Conservation (phyloP, 805 yeast genomes). For the Pichia gijzeniarum region DNA sequence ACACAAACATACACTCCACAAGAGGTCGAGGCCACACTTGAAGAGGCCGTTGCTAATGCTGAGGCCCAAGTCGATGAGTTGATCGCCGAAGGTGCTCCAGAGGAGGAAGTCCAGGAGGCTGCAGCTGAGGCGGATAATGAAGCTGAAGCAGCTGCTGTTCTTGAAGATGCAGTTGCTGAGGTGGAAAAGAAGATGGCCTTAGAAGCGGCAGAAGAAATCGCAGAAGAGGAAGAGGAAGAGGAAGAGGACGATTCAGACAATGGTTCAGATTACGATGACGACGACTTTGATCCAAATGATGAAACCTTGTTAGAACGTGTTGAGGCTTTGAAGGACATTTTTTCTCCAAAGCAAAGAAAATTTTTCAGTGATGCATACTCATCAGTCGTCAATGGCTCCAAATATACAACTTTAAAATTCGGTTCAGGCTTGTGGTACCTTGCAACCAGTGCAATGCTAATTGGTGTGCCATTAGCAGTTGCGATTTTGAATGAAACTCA, state of each 20-base stretch:
- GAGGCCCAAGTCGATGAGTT: constrained; percentile 12
- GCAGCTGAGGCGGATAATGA: constrained; percentile 27
- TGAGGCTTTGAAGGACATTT: constrained; percentile 83
- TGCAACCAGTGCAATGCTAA: constrained; percentile 73
- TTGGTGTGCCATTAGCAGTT: constrained; percentile 90
- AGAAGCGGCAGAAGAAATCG: constrained; percentile 18
- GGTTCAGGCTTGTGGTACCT: constrained; percentile 82
- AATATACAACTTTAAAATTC: constrained; percentile 46
- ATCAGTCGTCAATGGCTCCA: constrained; percentile 36
- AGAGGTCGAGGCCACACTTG: constrained; percentile 11
- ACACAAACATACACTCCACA: constrained; percentile 9
- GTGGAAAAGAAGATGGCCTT: constrained; percentile 23
- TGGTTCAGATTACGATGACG: constrained; percentile 55
- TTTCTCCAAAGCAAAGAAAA: constrained; percentile 81
- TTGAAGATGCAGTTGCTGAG: constrained; percentile 33
- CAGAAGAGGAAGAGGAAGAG: constrained; percentile 31
- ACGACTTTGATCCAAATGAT: constrained; percentile 64
- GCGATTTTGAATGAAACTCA: constrained; percentile 91
- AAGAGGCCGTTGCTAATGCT: constrained; percentile 8
- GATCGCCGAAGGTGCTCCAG: constrained; percentile 9
- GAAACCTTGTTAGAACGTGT: constrained; percentile 86
- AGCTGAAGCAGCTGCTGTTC: constrained; percentile 22
- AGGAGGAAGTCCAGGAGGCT: constrained; percentile 13
- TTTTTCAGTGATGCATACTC: constrained; percentile 26
- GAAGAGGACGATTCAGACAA: constrained; percentile 38